phyloP scores from a whole-genome alignment of 2,329 filamentous ascomycete species.

The Cladorrhinum sp. region DNA sequence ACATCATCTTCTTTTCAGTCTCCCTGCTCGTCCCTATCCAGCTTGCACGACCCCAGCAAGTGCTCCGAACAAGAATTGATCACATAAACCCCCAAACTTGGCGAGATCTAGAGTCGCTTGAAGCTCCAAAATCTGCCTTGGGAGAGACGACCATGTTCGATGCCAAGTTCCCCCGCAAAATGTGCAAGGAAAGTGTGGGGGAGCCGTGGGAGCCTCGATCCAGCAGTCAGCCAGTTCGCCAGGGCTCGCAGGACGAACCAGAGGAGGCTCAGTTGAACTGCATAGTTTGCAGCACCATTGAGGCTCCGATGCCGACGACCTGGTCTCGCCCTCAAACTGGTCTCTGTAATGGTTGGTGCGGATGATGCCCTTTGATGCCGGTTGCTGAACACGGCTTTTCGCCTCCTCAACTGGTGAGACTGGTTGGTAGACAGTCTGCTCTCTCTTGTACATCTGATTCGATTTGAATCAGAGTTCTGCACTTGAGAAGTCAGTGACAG shows the following conservation, averaged over 20 bases:
- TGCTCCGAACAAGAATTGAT: not conserved
- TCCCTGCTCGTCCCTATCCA: not conserved
- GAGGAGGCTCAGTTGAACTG: not conserved
- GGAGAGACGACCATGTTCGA: too few relatives aligned
- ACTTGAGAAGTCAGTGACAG: not conserved
- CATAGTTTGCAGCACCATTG: not conserved
- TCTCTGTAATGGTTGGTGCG: not conserved
- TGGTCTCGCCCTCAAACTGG: not conserved
- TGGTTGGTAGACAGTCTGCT: not conserved
- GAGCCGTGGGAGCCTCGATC: not conserved
- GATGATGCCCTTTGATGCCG: not conserved
- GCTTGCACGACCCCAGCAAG: too few relatives aligned
- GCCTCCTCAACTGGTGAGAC: not conserved
- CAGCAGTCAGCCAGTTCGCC: not conserved
- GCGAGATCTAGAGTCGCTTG: slow-evolving; percentile 4
- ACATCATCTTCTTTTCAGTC: not conserved
- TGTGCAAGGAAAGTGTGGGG: not conserved
- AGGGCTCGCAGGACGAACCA: not conserved
- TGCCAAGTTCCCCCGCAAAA: not conserved
- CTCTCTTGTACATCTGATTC: not conserved
- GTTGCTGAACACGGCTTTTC: not conserved
- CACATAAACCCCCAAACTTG: not conserved
- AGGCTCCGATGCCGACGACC: not conserved
- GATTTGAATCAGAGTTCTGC: not conserved
- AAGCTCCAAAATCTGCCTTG: too few relatives aligned